A percentile compares a stretch with the other conserved stretches of the same genome.
phyloP scores from a whole-genome alignment of 441 rosid genomes.

The Populus hybrid region DNA sequence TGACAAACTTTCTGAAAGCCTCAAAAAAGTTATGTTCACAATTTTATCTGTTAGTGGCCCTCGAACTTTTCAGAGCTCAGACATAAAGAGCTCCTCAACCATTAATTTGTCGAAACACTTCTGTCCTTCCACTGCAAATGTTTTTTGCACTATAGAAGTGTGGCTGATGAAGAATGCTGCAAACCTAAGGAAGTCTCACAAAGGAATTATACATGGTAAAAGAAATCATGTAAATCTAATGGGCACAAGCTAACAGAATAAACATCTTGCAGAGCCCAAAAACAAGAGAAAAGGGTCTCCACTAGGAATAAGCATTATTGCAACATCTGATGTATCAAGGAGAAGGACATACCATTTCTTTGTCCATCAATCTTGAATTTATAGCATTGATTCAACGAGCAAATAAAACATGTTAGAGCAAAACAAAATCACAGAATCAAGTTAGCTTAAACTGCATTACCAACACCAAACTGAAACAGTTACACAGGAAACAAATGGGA shows the following conservation, averaged over 20 bases:
- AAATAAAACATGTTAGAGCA: slow-evolving; percentile 18
- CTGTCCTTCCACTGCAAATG: slow-evolving; percentile 2
- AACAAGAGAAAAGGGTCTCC: not conserved
- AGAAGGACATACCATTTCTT: slow-evolving; percentile 69
- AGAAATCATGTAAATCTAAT: not conserved
- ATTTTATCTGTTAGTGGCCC: not conserved
- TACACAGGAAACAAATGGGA: not conserved
- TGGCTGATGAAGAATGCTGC: not conserved
- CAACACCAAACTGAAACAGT: slow-evolving; percentile 15
- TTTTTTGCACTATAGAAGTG: not conserved
- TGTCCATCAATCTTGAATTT: slow-evolving; percentile 64
- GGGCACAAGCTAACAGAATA: not conserved
- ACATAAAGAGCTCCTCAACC: not conserved
- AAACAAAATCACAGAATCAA: slow-evolving; percentile 20
- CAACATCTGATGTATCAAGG: slow-evolving; percentile 14
- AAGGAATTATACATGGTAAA: slow-evolving; percentile 6
- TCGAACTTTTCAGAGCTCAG: not conserved
- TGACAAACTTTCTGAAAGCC: not conserved
- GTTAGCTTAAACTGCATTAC: slow-evolving; percentile 25
- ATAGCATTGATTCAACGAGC: slow-evolving; percentile 20
- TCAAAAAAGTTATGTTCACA: not conserved
- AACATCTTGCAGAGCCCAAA: slow-evolving; percentile 1
- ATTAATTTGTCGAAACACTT: not conserved
- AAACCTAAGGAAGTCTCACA: slow-evolving; percentile 1
- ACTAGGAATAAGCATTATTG: slow-evolving; percentile 14